phyloP scores from a whole-genome alignment of 768 basidiomycete species.

The Lactarius deliciosus region DNA sequence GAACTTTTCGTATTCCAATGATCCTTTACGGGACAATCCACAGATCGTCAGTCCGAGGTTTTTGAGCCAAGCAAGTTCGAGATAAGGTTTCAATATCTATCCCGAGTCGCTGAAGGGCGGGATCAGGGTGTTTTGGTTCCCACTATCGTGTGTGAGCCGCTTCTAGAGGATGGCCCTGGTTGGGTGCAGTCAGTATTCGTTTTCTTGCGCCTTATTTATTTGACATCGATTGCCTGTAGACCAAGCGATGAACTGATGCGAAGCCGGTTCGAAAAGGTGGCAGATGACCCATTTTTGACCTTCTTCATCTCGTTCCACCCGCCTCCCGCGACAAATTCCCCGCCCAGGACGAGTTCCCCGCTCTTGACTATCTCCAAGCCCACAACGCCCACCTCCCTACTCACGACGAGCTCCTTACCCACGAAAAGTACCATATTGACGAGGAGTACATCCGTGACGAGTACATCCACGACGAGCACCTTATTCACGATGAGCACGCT shows the following conservation, averaged over 20 bases:
- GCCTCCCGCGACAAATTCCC: background rate
- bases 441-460: background rate
- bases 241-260: conserved; percentile 12
- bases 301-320: conserved; percentile 18
- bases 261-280: conserved; percentile 6
- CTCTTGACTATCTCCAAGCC: background rate
- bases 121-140: conserved; percentile 2
- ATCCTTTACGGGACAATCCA: background rate
- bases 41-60: conserved; percentile 5
- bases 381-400: background rate
- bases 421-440: background rate
- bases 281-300: conserved; percentile 10
- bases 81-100: conserved; percentile 15
- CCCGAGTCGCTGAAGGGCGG: background rate
- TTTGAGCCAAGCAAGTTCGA: conserved; percentile 14
- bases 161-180: conserved; percentile 4
- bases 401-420: background rate
- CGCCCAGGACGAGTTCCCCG: background rate
- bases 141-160: background rate
- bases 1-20: background rate
- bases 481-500: background rate
- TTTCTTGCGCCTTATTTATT: background rate
- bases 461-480: background rate
- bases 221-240: conserved; percentile 2
- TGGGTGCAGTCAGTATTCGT: conserved; percentile 7